phyloP scores from a whole-genome alignment of 768 basidiomycete species.

The Russula earlei region DNA sequence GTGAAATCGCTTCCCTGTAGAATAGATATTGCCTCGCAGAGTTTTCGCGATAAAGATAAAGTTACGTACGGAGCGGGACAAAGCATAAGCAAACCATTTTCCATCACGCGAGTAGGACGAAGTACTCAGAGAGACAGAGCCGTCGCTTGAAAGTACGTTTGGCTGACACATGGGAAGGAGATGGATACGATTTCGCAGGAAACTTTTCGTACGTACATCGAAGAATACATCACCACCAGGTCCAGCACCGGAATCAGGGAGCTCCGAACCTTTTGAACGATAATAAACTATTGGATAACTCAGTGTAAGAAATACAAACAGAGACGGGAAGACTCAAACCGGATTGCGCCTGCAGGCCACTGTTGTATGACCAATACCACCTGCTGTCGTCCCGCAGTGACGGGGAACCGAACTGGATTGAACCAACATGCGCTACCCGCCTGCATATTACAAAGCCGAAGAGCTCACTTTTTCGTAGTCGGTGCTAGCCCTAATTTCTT shows the following conservation, averaged over 20 bases:
- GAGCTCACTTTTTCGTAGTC: slow-evolving; percentile 30
- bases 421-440: neutral
- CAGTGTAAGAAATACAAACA: neutral
- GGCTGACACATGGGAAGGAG: slow-evolving; percentile 32
- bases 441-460: neutral
- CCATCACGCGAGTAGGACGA: slow-evolving; percentile 56
- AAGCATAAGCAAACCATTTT: slow-evolving; percentile 67
- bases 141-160: slow-evolving; percentile 63
- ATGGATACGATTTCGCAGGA: neutral
- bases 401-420: slow-evolving; percentile 52
- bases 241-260: slow-evolving; percentile 42
- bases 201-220: slow-evolving; percentile 40
- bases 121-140: slow-evolving; percentile 52
- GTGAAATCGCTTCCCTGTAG: slow-evolving; percentile 63
- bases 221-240: slow-evolving; percentile 65
- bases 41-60: neutral
- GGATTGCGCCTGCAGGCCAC: slow-evolving; percentile 63
- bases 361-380: slow-evolving; percentile 81
- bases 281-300: slow-evolving; percentile 39
- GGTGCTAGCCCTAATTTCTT: slow-evolving; percentile 45
- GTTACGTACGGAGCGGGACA: slow-evolving; percentile 54
- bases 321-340: slow-evolving; percentile 17
- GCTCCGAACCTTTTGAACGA: slow-evolving; percentile 42
- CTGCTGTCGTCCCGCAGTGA: slow-evolving; percentile 49
- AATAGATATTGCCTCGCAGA: neutral